phyloP scores from a whole-genome alignment of 2,329 filamentous ascomycete species.

The Aschersonia sp. region DNA sequence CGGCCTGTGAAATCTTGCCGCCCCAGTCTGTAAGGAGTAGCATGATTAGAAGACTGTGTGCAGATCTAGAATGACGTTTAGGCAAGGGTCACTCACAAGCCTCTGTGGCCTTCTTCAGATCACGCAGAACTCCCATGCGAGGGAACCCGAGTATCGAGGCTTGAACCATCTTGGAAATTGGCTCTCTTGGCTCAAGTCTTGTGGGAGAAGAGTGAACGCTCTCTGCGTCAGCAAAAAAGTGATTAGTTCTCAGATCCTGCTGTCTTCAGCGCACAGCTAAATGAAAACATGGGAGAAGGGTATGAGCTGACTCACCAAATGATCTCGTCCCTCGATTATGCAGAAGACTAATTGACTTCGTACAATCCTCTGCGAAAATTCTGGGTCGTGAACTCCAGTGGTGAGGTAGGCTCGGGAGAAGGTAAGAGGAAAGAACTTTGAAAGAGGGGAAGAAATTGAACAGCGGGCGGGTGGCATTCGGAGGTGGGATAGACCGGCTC shows the following conservation, averaged over 20 bases:
- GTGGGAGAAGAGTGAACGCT: background rate
- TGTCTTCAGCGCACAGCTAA: no score
- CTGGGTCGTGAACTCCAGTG: no score
- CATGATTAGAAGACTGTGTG: constrained; percentile 9
- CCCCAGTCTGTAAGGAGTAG: constrained; percentile 47
- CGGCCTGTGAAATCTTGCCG: constrained; percentile 83
- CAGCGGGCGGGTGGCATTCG: no score
- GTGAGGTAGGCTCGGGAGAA: no score
- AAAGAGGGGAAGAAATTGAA: constrained; percentile 6
- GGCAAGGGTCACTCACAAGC: constrained; percentile 43
- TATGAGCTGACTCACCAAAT: no score
- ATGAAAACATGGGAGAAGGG: no score
- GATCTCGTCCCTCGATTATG: no score
- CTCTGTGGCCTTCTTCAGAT: constrained; percentile 99
- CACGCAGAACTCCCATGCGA: constrained; percentile 94
- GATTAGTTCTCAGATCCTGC: background rate
- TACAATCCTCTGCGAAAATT: no score
- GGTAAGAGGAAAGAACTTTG: background rate
- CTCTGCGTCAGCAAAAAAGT: background rate
- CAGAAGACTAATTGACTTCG: no score
- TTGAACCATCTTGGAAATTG: constrained; percentile 42
- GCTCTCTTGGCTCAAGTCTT: constrained; percentile 5
- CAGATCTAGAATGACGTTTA: background rate
- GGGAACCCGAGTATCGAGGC: constrained; percentile 91
- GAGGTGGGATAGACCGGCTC: no score